Evolutionary conservation across 2,329 filamentous ascomycete genomes (phyloP).

Genomic region (Colletotrichum neosansevieriae): DNA sequence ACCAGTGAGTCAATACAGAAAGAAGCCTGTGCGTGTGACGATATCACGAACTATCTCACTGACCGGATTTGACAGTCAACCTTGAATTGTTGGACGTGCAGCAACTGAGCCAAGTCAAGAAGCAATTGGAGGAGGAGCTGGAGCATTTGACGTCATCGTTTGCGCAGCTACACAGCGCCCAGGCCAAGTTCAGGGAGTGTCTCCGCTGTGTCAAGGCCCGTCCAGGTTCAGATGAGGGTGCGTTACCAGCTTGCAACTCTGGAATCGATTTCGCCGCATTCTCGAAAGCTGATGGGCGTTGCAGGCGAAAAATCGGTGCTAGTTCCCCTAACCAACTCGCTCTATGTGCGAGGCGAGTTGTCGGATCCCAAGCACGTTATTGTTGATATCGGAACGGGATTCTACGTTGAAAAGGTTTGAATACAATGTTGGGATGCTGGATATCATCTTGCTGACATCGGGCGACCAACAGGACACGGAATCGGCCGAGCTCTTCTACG

Average conservation of each 20-base stretch:
- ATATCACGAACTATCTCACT: neutral
- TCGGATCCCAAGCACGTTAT: slow-evolving; percentile 81
- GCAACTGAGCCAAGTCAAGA: slow-evolving; percentile 92
- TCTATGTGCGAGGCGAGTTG: slow-evolving; percentile 90
- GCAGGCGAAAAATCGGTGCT: slow-evolving; percentile 69
- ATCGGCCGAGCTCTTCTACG: slow-evolving; percentile 68
- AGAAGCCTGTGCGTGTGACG: neutral
- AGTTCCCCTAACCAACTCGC: slow-evolving; percentile 93
- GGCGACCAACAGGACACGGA: slow-evolving; percentile 49
- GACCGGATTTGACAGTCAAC: slow-evolving; percentile 57
- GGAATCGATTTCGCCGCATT: neutral
- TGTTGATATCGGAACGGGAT: slow-evolving; percentile 94
- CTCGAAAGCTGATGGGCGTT: slow-evolving; percentile 1
- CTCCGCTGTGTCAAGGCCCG: slow-evolving; percentile 76
- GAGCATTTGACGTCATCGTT: slow-evolving; percentile 94
- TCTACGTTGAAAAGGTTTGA: slow-evolving; percentile 89
- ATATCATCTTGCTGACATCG: neutral
- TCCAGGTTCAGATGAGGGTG: slow-evolving; percentile 49
- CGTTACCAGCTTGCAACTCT: neutral
- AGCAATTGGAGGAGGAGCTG: slow-evolving; percentile 95
- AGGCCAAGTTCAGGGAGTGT: slow-evolving; percentile 93
- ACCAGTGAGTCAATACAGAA: slow-evolving; percentile 24
- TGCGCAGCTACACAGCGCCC: slow-evolving; percentile 88
- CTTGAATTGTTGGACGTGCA: slow-evolving; percentile 83
- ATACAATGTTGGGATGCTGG: slow-evolving; percentile 12